phyloP scores from a whole-genome alignment of 2,329 filamentous ascomycete genomes.

The Fusarium udum region DNA sequence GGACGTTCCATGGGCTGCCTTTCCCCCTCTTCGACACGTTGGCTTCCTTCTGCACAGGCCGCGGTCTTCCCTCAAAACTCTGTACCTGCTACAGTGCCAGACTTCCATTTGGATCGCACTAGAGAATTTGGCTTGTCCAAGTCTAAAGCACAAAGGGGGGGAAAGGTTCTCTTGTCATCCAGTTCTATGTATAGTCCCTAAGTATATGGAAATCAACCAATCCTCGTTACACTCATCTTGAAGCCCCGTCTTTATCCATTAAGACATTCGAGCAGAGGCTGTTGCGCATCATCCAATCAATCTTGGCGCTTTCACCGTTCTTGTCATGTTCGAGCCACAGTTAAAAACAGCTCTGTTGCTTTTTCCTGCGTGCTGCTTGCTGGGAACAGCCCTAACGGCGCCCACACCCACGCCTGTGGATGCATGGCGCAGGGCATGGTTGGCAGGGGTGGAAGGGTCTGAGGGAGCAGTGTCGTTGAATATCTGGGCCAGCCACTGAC shows the following conservation, averaged over 20 bases:
- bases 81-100: background rate
- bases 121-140: background rate
- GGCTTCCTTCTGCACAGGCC: constrained; percentile 18
- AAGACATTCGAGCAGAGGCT: constrained; percentile 16
- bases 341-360: constrained; percentile 11
- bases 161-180: background rate
- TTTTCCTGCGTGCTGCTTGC: constrained; percentile 9
- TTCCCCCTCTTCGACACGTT: constrained; percentile 31
- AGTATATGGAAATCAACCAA: background rate
- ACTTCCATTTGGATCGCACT: background rate
- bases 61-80: background rate
- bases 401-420: constrained; percentile 39
- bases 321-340: constrained; percentile 19
- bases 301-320: constrained; percentile 41
- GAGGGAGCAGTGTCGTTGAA: constrained; percentile 32
- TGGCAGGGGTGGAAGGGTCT: constrained; percentile 31
- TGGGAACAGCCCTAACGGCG: constrained; percentile 42
- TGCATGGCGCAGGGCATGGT: constrained; percentile 37
- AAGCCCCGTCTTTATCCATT: constrained; percentile 23
- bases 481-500: constrained; percentile 42
- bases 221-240: constrained; percentile 7
- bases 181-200: constrained; percentile 5
- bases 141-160: background rate
- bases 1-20: constrained; percentile 11
- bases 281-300: constrained; percentile 36